Evolutionary conservation across 148 eudicot genomes (phyloP).

Genomic region (Rhododendron vialii): DNA sequence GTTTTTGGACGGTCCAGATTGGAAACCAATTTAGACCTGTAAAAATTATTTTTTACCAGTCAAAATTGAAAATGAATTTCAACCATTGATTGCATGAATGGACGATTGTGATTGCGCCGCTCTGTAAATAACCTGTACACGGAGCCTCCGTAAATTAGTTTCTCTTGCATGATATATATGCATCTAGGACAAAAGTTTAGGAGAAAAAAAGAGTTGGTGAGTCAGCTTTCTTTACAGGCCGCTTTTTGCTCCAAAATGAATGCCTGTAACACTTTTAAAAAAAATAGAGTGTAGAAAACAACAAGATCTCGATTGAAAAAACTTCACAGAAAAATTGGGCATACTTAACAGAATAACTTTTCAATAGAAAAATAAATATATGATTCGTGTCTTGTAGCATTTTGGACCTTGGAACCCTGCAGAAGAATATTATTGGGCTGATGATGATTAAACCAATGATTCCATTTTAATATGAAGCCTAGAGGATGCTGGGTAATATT

Average conservation of each 20-base stretch:
- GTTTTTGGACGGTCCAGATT: no score
- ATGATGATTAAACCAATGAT: not conserved
- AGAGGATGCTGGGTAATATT: not conserved
- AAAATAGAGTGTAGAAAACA: not conserved
- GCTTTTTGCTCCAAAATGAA: slow-evolving; percentile 10
- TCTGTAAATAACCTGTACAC: no score
- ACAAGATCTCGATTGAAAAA: slow-evolving; percentile 9
- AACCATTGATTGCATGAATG: no score
- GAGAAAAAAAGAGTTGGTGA: slow-evolving; percentile 1
- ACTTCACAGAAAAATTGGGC: not conserved
- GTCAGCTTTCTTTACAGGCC: slow-evolving; percentile 24
- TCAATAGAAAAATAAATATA: not conserved
- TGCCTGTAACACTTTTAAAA: not conserved
- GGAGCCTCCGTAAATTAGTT: no score
- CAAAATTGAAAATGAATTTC: no score
- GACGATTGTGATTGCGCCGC: no score
- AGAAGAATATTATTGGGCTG: not conserved
- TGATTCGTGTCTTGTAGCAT: slow-evolving; percentile 1
- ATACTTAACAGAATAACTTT: not conserved
- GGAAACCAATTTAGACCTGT: no score
- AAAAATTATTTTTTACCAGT: no score
- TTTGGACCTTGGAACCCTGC: not conserved
- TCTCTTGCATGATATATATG: no score
- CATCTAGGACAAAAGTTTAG: no score
- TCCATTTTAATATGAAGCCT: not conserved